Percentiles rank a stretch among this genome's conserved stretches.
These are phyloP conservation scores for Ogataea degrootiae DNA, from an alignment of 805 yeast species.

Conservation along the genomic window DNA sequence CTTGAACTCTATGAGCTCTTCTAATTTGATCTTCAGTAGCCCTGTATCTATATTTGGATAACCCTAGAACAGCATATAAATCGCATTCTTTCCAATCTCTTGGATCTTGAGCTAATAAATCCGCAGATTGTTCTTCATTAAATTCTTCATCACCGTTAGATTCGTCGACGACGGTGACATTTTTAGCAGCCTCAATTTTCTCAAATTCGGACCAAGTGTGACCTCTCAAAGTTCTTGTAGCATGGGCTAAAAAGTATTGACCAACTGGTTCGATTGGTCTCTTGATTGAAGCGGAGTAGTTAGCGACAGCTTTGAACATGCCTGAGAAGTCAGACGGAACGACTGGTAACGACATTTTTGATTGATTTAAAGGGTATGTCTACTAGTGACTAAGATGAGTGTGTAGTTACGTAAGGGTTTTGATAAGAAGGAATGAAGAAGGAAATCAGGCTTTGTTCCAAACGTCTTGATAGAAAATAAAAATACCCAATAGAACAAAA, in stretches of 20 bases:
- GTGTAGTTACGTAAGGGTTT: no score
- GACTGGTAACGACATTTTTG: conserved; percentile 40
- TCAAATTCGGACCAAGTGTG: conserved; percentile 99
- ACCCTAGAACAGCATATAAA: conserved; percentile 92
- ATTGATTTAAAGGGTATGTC: background rate
- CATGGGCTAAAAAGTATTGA: conserved; percentile 91
- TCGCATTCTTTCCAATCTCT: conserved; percentile 98
- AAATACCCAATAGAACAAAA: no score
- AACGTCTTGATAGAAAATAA: no score
- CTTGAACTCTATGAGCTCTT: conserved; percentile 96
- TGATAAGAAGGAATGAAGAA: no score
- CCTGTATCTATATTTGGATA: conserved; percentile 82
- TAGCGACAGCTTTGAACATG: conserved; percentile 45
- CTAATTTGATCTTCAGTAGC: conserved; percentile 93
- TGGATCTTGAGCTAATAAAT: conserved; percentile 83
- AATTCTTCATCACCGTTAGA: conserved; percentile 61
- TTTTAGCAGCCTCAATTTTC: conserved; percentile 85
- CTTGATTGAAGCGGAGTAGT: conserved; percentile 56
- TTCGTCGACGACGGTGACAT: conserved; percentile 68
- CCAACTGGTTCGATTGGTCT: conserved; percentile 97
- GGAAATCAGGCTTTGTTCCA: no score
- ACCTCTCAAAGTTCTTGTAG: conserved; percentile 90
- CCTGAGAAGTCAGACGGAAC: conserved; percentile 49
- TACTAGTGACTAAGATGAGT: no score
- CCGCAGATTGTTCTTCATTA: conserved; percentile 64